phyloP scores from a whole-genome alignment of 1,284 basidiomycete species.

The Puccinia brachypodii region DNA sequence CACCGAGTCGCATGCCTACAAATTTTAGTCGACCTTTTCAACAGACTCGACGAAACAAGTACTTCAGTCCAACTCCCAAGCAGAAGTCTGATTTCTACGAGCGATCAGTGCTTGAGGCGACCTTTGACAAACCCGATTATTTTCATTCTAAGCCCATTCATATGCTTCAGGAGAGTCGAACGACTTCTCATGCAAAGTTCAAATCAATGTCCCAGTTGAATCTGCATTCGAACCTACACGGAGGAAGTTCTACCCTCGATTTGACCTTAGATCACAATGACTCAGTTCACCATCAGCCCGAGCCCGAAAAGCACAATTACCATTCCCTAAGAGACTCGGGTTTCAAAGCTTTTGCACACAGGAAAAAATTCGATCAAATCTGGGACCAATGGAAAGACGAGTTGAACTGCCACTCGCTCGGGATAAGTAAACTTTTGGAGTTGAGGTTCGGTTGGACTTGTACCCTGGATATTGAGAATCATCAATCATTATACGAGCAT shows the following conservation, averaged over 20 bases:
- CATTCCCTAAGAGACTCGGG: not conserved
- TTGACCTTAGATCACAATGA: not conserved
- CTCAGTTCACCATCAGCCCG: not conserved
- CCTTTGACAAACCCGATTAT: not conserved
- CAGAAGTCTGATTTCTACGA: not conserved
- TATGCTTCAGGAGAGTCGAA: not conserved
- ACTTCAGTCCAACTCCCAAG: not conserved
- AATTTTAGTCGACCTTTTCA: not conserved
- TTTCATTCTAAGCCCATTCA: not conserved
- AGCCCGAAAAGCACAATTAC: not conserved
- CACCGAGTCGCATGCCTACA: not conserved
- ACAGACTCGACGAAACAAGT: not conserved
- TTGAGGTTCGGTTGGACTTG: conserved; percentile 30
- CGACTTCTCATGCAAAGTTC: not conserved
- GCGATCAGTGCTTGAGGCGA: not conserved
- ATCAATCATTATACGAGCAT: conserved; percentile 3
- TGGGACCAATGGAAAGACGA: conserved; percentile 23
- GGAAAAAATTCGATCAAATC: conserved; percentile 29
- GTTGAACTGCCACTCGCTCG: conserved; percentile 10
- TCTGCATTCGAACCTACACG: not conserved
- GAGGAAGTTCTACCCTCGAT: not conserved
- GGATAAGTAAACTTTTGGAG: conserved; percentile 28
- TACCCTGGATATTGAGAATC: conserved; percentile 19
- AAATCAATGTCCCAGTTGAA: not conserved
- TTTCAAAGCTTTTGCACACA: not conserved